Base-by-base conservation (phyloP, 2,329 filamentous ascomycete genomes). In the Nakataea oryzae region DNA sequence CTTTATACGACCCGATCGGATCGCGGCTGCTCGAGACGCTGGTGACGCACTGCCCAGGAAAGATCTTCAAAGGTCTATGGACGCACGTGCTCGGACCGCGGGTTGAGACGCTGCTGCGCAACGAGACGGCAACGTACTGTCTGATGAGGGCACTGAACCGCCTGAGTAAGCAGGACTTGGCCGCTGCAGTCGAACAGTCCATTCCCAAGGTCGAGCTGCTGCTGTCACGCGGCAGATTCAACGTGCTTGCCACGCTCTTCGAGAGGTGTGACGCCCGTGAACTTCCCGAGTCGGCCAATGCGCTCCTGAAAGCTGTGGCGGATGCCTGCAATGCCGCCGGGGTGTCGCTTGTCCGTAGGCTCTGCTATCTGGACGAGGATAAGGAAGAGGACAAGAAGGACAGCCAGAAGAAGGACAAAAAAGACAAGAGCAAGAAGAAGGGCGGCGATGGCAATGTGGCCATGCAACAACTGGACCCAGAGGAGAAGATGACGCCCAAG, bases 1-100 rank as follows among this genome's bases (percentile, higher is more conserved):
- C 97, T 71, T 80, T 97, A 29, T 97, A 97, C 74, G 92, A 97
- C 70, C 82, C 89, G 1, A 87, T 97, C 60, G 95, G 95, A 21
- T 97, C 93, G 3, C 88, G 93, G 57, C 80, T 99, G 2, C 81
- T 97, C 27, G 95, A 99, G 76, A 91, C 88, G 0, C 87, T 99
- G 65, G 84, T 97, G 65, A 83, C 86, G 29, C 83, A 89, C 70
- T 86, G 88, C 21, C 92, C 95, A 0, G 92, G 90, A 56, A 96
- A 95, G 74, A 76, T 92, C 41, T 99, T 97, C 83, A 97, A 96
- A 74, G 84, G 86, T 17, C 81, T 99, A 7, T 93, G 96, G 75
- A 85, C 83, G 63, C 86, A 88, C 66, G 85, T 92, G 66, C 89
- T 97, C 74, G 88, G 87, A 64, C 86, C 89, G 17, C 85, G 91